phyloP scores from a whole-genome alignment of 306 rosid genomes.

The Elaeagnus macrophylla region DNA sequence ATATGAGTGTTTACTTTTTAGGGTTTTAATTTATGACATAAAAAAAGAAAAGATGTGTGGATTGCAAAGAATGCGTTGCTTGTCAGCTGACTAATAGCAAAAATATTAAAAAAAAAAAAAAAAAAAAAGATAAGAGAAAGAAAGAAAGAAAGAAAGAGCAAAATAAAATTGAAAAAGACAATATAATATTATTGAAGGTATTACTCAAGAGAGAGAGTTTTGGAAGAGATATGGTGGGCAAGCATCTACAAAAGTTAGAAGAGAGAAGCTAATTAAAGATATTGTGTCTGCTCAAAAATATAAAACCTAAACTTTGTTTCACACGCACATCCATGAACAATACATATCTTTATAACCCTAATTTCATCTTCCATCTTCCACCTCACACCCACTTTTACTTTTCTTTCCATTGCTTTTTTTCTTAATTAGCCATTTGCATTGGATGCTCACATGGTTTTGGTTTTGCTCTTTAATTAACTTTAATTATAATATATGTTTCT shows the following conservation, averaged over 20 bases:
- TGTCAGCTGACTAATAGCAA: constrained; percentile 56
- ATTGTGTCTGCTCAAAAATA: constrained; percentile 29
- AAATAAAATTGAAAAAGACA: constrained; percentile 4
- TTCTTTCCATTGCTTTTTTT: constrained; percentile 35
- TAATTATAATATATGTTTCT: neutral
- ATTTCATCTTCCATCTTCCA: constrained; percentile 30
- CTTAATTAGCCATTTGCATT: constrained; percentile 31
- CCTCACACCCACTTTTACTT: constrained; percentile 31
- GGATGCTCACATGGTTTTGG: constrained; percentile 40
- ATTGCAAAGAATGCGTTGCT: constrained; percentile 58
- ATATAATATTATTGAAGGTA: neutral
- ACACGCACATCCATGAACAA: constrained; percentile 42
- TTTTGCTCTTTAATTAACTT: constrained; percentile 8
- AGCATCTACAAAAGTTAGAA: constrained; percentile 46
- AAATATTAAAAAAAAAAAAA: neutral
- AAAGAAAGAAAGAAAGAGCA: constrained; percentile 4
- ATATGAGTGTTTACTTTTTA: constrained; percentile 53
- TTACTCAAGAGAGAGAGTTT: constrained; percentile 19
- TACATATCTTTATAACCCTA: too few species aligned
- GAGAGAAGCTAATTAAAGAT: constrained; percentile 21
- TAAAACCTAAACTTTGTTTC: constrained; percentile 32
- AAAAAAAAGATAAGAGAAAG: neutral
- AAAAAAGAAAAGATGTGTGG: constrained; percentile 34
- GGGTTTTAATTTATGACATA: constrained; percentile 31
- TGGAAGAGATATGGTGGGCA: constrained; percentile 55